Base-by-base conservation (phyloP, 345 rosid species). In the Gossypium thurberi region DNA sequence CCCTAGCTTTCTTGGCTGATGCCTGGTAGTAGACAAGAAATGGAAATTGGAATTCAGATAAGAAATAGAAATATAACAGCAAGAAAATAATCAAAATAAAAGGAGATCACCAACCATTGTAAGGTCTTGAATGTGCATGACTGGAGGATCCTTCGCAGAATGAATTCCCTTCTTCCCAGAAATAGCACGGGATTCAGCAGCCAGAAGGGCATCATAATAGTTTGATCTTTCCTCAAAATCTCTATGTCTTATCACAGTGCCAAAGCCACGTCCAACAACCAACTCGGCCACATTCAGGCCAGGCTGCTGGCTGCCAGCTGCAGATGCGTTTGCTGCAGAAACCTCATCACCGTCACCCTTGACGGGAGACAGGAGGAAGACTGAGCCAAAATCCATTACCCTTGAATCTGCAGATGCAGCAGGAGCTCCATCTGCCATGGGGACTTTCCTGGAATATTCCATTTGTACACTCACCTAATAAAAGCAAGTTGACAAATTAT, bases 161-260 rank as follows among this genome's bases (percentile, higher is more conserved):
- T 96, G 93, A 44, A 87, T 77, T 56, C 97, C 98, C 81, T 87
- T 96, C 88, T 72, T 93, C 56, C 88, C 91, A 65, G 88, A 59
- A 60, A 67, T 57, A 64, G 99, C 98, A 72, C 98, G 97, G 14
- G 93, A 75, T 82, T 96, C 99, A 70, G 99, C 98, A 69, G 95
- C 91, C 71, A 93, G 86, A 77, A 96, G 93, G 77, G 88, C 81
- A 23, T 96, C 98, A 74, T 96, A 96, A 80, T 83, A 90, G 74
- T 88, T 93, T 77, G 99, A 96, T 78, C 99, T 85, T 79, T 96
- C 99, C 84, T 96, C 99, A 81, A 91, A 93, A 75, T 96, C 99
- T 6, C 98, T 88, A 78, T 96, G 70, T 66, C 70, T 66, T 46
- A 92, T 87, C 75, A 92, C 96, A 67, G 83, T 83, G 75, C 88